Base-by-base conservation (phyloP, 2,329 filamentous ascomycete species). In the Penicillium paneum region DNA sequence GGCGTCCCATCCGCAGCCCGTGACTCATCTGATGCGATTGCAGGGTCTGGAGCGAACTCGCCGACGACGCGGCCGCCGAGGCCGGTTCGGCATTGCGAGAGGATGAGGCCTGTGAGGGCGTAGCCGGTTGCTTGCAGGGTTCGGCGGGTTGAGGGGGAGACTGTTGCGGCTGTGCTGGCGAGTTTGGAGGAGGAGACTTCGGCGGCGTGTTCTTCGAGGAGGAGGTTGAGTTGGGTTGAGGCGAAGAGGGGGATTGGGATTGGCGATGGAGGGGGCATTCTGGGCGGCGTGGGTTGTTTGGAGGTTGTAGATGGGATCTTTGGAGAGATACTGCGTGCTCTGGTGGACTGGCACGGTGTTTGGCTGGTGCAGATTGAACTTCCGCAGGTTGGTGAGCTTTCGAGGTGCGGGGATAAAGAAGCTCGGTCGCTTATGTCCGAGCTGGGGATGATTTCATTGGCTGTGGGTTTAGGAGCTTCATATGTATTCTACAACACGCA, bases 11-110 rank as follows among this genome's bases (percentile, higher is more conserved):
- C 78, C 0, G 67, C 59, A 2, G 51, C 49, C 2, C 56, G 57
- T 13, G 80, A 62, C 52, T 81, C 73, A 5, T 63, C 57, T 11
- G 74, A 72, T 4, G 82, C 79, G 2, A 87, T 82, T 0, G 91
- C 89, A n/a, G 83, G 75, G 66, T 97, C 93, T 1, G 76, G 72
- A 1, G 76, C 78, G 6, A 99, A 84, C 71, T 97, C 92, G 3
- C 97, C 77, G 1, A 99, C 88, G 0, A 90, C 91, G 60, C 91
- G 89, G n/a, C 94, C 94, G 15, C 92, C 94, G 35, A 97, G 79
- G 0, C 94, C 94, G 0, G 94, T 99, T 29, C 92, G 87, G 68
- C 89, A 89, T 17, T 88, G 87, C 11, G 82, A 78, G 32, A 96
- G 77, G 31, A 83, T 77, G 8, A 97, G 83, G 0, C 73, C 74